Base-by-base conservation (phyloP, 2,329 filamentous ascomycete genomes). In the Diaporthe nobilis region DNA sequence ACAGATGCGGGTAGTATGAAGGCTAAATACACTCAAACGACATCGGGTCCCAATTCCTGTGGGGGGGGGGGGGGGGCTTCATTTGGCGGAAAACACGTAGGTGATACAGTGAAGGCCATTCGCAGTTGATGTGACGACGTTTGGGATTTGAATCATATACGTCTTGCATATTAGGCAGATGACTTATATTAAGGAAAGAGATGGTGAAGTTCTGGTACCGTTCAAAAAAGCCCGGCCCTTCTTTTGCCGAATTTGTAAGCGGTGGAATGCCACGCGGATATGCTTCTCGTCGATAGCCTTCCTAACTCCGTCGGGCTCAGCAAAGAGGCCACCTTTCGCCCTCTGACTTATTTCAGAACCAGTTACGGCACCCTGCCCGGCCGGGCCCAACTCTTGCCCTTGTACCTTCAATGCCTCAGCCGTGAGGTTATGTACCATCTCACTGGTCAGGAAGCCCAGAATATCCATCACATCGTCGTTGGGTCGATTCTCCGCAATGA, bases 401-500 rank as follows among this genome's bases (percentile, higher is more conserved):
- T 99, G 99, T 85, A 98, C 96, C 84, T 95, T 96, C 81, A 99
- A 90, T 1, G 97, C 97, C 84, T 98, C 95, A 83, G 99, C 97
- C 0, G 97, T 99, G 61, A 99, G 89, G 0, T 96, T 97, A 86
- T 98, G 97, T 28, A 99, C 97, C 85, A 99, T 98, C 84, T 99
- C 97, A 80, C 98, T 99, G 0, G 97, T 99, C 81, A 99, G 85
- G 85, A 99, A 99, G 28, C 97, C 97, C 8, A 99, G 90, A 77
- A 99, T 98, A 82, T 99, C 97, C 80, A 99, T 96, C 78, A 99
- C 98, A 79, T 99, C 97, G 82, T 99, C 97, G 75, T 96, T 98
- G 0, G 97, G 97, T 86, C 98, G 98, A 78, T 93, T 95, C 84
- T 99, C 97, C 0, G 96, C 98, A 51, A 99, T 95, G 58, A 97